phyloP scores from a whole-genome alignment of 495 filamentous ascomycete genomes.

The Bombardia bombarda region DNA sequence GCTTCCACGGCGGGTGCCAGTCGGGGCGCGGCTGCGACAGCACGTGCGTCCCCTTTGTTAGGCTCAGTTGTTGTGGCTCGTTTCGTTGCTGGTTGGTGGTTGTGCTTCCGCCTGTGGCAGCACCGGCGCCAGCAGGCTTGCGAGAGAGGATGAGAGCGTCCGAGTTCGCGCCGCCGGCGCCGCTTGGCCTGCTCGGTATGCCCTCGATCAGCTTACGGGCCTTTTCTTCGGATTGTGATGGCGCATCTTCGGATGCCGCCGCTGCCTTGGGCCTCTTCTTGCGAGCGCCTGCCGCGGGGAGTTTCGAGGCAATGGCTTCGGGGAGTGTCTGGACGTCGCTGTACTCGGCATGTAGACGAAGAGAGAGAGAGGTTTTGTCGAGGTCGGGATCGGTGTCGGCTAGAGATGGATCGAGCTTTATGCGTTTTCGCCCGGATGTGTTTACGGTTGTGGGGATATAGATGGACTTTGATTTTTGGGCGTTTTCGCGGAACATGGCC shows the following conservation, averaged over 20 bases:
- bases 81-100: conserved; percentile 12
- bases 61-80: conserved; percentile 33
- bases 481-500: conserved; percentile 32
- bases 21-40: conserved; percentile 71
- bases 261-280: conserved; percentile 24
- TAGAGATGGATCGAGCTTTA: conserved; percentile 30
- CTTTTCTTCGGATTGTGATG: conserved; percentile 42
- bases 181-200: conserved; percentile 39
- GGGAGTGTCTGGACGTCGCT: conserved; percentile 73
- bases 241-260: conserved; percentile 32
- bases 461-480: conserved; percentile 30
- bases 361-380: conserved; percentile 33
- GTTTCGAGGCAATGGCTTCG: conserved; percentile 77
- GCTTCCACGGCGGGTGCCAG: conserved; percentile 98
- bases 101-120: background rate
- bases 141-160: conserved; percentile 52
- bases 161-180: conserved; percentile 36
- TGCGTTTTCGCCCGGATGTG: conserved; percentile 28
- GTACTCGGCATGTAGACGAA: conserved; percentile 61
- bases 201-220: conserved; percentile 66
- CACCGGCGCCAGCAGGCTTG: conserved; percentile 4
- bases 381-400: conserved; percentile 29
- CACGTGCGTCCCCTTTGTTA: conserved; percentile 59
- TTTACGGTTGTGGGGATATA: conserved; percentile 24
- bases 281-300: conserved; percentile 48